Percentiles rank a stretch among this genome's conserved stretches.
Conservation (phyloP, 1,284 basidiomycete genomes). For the Trametes pubescens region DNA sequence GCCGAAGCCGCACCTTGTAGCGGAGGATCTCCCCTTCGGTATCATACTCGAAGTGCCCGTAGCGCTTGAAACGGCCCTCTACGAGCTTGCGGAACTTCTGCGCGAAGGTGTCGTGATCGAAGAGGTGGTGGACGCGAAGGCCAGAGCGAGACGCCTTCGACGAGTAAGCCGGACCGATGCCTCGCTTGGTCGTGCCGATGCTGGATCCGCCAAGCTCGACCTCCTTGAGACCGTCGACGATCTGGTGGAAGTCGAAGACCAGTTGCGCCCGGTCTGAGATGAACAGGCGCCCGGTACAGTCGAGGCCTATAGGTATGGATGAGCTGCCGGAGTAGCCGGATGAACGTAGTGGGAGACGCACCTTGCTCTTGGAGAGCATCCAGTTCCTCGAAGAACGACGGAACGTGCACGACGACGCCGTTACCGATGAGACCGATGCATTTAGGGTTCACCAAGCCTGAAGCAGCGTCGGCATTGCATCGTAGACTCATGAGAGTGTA, state of each 20-base stretch:
- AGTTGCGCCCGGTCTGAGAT: conserved; percentile 97
- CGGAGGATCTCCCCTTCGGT: conserved; percentile 95
- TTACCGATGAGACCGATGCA: conserved; percentile 92
- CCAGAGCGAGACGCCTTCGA: conserved; percentile 97
- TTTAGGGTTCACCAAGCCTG: conserved; percentile 90
- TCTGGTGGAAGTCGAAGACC: conserved; percentile 99
- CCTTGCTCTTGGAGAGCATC: conserved; percentile 90
- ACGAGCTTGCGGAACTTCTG: conserved; percentile 95
- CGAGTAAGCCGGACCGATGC: conserved; percentile 98
- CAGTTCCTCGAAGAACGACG: conserved; percentile 94
- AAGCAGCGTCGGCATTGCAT: not conserved
- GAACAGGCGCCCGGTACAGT: conserved; percentile 88
- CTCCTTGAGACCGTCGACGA: conserved; percentile 98
- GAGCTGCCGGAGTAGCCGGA: not conserved
- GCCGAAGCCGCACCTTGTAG: conserved; percentile 73
- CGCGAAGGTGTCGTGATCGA: conserved; percentile 89
- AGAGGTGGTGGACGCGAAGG: conserved; percentile 95
- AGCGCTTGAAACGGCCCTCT: conserved; percentile 97
- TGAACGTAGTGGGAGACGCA: conserved; percentile 43
- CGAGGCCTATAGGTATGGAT: conserved; percentile 76
- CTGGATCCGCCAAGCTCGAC: conserved; percentile 94
- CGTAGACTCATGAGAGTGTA: conserved; percentile 11
- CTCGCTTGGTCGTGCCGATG: conserved; percentile 98
- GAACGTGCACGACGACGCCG: conserved; percentile 95
- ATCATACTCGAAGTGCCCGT: conserved; percentile 98